Conservation (phyloP, 2,329 filamentous ascomycete genomes). For the Ascochyta rabiei region DNA sequence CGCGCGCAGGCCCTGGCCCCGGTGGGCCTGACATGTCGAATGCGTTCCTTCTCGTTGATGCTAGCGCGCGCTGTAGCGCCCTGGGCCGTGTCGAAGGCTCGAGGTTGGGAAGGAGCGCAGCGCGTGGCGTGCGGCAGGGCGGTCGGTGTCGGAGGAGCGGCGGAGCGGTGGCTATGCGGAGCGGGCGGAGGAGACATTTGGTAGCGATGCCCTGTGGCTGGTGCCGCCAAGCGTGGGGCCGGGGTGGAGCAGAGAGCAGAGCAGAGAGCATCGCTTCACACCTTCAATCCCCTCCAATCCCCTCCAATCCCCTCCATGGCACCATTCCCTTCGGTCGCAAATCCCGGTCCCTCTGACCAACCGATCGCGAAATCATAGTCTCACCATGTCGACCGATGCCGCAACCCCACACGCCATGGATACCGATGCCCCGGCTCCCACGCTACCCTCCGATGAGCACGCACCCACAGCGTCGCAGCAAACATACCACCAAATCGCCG, state of each 20-base stretch:
- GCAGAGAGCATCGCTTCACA: too few species aligned
- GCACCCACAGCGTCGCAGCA: slow-evolving; percentile 17
- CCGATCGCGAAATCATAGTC: neutral
- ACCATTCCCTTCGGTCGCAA: neutral
- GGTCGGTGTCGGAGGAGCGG: neutral
- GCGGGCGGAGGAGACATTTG: slow-evolving; percentile 33
- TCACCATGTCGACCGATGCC: slow-evolving; percentile 24
- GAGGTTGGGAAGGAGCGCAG: slow-evolving; percentile 17
- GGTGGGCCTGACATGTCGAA: slow-evolving; percentile 45
- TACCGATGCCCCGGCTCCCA: slow-evolving; percentile 1
- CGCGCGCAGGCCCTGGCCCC: slow-evolving; percentile 44
- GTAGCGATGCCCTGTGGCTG: slow-evolving; percentile 21
- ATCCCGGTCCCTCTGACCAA: neutral
- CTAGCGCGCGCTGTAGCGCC: slow-evolving; percentile 3
- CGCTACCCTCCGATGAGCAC: slow-evolving; percentile 10
- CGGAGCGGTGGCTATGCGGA: slow-evolving; percentile 14
- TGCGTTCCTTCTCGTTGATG: slow-evolving; percentile 29
- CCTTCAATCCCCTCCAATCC: neutral
- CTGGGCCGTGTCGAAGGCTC: slow-evolving; percentile 31
- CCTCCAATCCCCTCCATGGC: neutral
- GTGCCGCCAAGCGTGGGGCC: slow-evolving; percentile 23
- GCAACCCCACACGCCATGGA: slow-evolving; percentile 14
- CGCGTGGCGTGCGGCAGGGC: slow-evolving; percentile 24
- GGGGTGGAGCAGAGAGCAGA: neutral
- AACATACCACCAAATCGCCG: slow-evolving; percentile 40